A percentile compares a stretch with the other conserved stretches of the same genome.
Evolutionary conservation across 345 rosid genomes (phyloP).

Genomic region (Turritis glabra): DNA sequence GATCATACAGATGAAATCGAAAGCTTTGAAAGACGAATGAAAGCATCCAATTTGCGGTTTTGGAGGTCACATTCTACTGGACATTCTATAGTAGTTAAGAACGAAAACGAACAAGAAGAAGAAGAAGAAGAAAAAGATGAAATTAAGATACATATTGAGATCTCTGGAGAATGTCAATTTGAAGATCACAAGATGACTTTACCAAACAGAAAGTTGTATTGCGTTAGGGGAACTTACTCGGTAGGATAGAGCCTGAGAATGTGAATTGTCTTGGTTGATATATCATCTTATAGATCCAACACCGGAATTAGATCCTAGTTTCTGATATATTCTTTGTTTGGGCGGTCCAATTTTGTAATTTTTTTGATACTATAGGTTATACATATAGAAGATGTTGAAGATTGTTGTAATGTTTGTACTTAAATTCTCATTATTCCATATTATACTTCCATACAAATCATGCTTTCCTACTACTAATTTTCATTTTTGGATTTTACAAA

Average conservation of each 20-base stretch:
- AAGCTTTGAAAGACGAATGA: slow-evolving; percentile 35
- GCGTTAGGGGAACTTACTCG: slow-evolving; percentile 50
- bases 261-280: slow-evolving; percentile 4
- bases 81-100: slow-evolving; percentile 51
- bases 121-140: slow-evolving; percentile 29
- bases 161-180: slow-evolving; percentile 41
- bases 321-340: not conserved
- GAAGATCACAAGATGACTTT: slow-evolving; percentile 49
- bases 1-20: slow-evolving; percentile 38
- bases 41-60: slow-evolving; percentile 37
- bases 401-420: not conserved
- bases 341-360: not conserved
- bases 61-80: slow-evolving; percentile 79
- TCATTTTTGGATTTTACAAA: too few relatives aligned
- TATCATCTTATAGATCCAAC: not conserved
- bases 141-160: slow-evolving; percentile 34
- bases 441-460: slow-evolving; percentile 12
- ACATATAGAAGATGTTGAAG: not conserved
- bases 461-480: too few relatives aligned
- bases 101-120: slow-evolving; percentile 9
- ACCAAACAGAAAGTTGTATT: slow-evolving; percentile 48
- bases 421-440: not conserved
- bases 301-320: not conserved
- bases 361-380: slow-evolving; percentile 8
- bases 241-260: slow-evolving; percentile 20